A percentile compares a stretch with the other conserved stretches of the same genome.
Evolutionary conservation across 2,329 filamentous ascomycete genomes (phyloP).

Genomic region (Neocatenulostroma microsporum): DNA sequence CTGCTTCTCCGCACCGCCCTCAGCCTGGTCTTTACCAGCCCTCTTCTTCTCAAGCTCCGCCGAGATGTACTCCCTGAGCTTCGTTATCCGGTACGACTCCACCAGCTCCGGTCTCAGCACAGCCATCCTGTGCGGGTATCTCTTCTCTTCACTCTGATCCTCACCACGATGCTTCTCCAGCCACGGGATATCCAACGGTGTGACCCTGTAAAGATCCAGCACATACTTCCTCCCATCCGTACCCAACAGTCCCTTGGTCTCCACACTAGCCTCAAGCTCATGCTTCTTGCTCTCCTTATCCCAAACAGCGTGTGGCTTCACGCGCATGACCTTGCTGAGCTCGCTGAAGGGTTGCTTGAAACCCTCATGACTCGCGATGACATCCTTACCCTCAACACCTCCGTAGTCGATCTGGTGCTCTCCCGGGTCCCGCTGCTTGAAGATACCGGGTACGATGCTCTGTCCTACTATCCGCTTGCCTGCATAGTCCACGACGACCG

Average conservation of each 20-base stretch:
- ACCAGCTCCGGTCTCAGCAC: constrained; percentile 85
- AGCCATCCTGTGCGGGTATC: constrained; percentile 94
- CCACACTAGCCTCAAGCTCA: constrained; percentile 88
- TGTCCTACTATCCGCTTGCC: constrained; percentile 96
- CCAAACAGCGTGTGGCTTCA: constrained; percentile 96
- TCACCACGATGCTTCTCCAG: constrained; percentile 63
- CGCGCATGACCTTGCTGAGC: constrained; percentile 79
- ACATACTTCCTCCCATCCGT: constrained; percentile 96
- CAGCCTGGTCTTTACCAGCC: too few relatives aligned
- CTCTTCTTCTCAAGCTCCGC: constrained; percentile 62
- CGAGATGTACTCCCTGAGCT: constrained; percentile 83
- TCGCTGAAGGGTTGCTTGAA: constrained; percentile 81
- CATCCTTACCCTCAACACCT: constrained; percentile 92
- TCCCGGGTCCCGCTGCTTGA: constrained; percentile 94
- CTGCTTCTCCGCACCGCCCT: too few relatives aligned
- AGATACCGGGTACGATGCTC: constrained; percentile 96
- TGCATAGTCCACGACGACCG: constrained; percentile 92
- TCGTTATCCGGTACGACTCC: constrained; percentile 73
- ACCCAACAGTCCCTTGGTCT: constrained; percentile 95
- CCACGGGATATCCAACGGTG: constrained; percentile 85
- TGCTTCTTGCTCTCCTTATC: constrained; percentile 89
- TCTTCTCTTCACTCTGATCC: constrained; percentile 42
- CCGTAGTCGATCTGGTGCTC: constrained; percentile 99
- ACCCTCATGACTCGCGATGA: constrained; percentile 81
- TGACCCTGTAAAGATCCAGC: constrained; percentile 91